phyloP scores from a whole-genome alignment of 768 basidiomycete species.

The Tulasnella sp. region DNA sequence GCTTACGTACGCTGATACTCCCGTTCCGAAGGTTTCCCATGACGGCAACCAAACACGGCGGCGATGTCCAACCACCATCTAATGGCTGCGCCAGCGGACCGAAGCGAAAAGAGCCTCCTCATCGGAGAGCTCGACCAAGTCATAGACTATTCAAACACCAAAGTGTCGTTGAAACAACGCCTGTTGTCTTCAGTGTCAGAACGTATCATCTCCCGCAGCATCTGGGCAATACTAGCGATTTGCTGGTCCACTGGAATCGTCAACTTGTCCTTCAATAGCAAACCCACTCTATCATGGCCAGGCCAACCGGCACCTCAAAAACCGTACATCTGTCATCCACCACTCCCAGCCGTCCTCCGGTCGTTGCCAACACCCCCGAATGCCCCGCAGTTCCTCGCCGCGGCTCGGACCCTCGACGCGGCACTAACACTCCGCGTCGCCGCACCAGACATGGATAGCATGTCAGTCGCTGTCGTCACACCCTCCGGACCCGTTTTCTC shows the following conservation, averaged over 20 bases:
- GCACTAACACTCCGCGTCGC: not conserved
- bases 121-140: not conserved
- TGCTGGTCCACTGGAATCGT: not conserved
- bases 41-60: not conserved
- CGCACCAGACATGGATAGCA: conserved; percentile 45
- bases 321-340: conserved; percentile 13
- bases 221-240: not conserved
- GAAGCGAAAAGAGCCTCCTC: not conserved
- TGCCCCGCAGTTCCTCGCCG: not conserved
- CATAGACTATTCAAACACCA: not conserved
- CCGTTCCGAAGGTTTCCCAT: too few relatives aligned
- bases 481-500: conserved; percentile 48
- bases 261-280: not conserved
- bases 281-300: not conserved
- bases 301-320: not conserved
- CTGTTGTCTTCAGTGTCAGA: not conserved
- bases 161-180: not conserved
- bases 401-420: not conserved
- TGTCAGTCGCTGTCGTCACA: conserved; percentile 50
- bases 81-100: not conserved
- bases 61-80: not conserved
- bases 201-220: not conserved
- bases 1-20: too few relatives aligned
- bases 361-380: not conserved
- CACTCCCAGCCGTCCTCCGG: conserved; percentile 4